These are phyloP conservation scores for Lignosus rhinocerotis DNA, from an alignment of 1,284 basidiomycete genomes.

Conservation along the genomic window DNA sequence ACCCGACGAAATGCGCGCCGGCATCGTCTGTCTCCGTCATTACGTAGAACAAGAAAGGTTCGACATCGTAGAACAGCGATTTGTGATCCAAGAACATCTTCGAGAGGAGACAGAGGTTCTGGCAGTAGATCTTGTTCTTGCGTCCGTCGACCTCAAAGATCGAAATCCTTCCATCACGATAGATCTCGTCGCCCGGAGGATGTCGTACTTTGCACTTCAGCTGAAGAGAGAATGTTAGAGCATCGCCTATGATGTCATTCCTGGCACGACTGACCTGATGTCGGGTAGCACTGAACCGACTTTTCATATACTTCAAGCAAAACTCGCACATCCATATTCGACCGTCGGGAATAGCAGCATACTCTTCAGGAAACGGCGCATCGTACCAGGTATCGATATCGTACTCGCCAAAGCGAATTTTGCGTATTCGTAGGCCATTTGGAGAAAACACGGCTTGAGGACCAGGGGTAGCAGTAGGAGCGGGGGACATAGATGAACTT, in stretches of 20 bases:
- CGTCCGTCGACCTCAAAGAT: conserved; percentile 98
- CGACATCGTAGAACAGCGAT: conserved; percentile 99
- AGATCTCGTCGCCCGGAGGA: conserved; percentile 98
- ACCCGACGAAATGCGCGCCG: conserved; percentile 95
- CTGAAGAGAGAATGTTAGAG: conserved; percentile 40
- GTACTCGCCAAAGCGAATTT: conserved; percentile 90
- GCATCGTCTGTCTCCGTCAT: conserved; percentile 90
- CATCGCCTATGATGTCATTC: neutral
- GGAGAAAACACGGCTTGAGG: conserved; percentile 38
- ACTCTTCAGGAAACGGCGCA: conserved; percentile 98
- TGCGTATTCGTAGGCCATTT: conserved; percentile 70
- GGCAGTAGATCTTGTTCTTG: conserved; percentile 99
- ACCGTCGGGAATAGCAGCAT: conserved; percentile 91
- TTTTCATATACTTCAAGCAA: conserved; percentile 99
- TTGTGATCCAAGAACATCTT: conserved; percentile 99
- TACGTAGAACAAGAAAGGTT: conserved; percentile 99
- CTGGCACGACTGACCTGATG: conserved; percentile 69
- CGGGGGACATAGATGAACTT: conserved; percentile 35
- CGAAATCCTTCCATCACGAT: conserved; percentile 85
- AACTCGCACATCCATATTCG: conserved; percentile 97
- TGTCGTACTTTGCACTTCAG: conserved; percentile 94
- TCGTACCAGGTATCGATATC: conserved; percentile 99
- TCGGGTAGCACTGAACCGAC: conserved; percentile 82
- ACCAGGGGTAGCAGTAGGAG: conserved; percentile 40
- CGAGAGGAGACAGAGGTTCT: conserved; percentile 97